Evolutionary conservation across 345 rosid genomes (phyloP).

Genomic region (Aquilaria malaccensis): DNA sequence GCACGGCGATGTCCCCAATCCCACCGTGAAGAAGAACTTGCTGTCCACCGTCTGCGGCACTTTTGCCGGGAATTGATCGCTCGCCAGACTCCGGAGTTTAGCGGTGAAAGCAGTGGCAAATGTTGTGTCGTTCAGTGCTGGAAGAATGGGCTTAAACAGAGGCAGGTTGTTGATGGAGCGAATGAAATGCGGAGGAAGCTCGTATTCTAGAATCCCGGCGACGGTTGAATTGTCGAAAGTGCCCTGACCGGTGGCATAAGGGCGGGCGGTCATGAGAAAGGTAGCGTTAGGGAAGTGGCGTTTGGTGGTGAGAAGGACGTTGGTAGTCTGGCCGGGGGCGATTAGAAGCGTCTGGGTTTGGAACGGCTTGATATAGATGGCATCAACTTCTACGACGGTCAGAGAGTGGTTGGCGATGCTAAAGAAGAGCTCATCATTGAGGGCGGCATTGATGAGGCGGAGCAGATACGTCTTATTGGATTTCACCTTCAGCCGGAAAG

Average conservation of each 20-base stretch:
- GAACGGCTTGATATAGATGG: constrained; percentile 34
- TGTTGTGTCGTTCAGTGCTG: constrained; percentile 47
- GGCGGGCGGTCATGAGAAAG: constrained; percentile 54
- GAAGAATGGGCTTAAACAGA: constrained; percentile 40
- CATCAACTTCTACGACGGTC: constrained; percentile 37
- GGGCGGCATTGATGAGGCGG: constrained; percentile 42
- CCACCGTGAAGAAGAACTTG: constrained; percentile 44
- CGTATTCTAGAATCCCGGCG: constrained; percentile 34
- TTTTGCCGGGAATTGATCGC: constrained; percentile 38
- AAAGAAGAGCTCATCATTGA: constrained; percentile 52
- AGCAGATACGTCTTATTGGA: constrained; percentile 41
- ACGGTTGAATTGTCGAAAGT: constrained; percentile 44
- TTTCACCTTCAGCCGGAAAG: constrained; percentile 40
- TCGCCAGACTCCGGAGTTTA: constrained; percentile 45
- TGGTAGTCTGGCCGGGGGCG: constrained; percentile 42
- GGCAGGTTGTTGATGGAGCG: constrained; percentile 29
- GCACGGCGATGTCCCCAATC: constrained; percentile 55
- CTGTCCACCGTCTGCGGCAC: constrained; percentile 46
- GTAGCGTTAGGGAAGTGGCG: constrained; percentile 31
- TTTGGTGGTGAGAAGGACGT: constrained; percentile 39
- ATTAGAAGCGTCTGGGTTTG: constrained; percentile 32
- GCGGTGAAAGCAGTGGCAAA: constrained; percentile 37
- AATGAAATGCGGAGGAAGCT: constrained; percentile 17
- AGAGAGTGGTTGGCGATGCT: constrained; percentile 45
- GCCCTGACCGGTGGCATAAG: constrained; percentile 59